Evolutionary conservation across 2,329 filamentous ascomycete genomes (phyloP).

Genomic region (Fusarium sp.): DNA sequence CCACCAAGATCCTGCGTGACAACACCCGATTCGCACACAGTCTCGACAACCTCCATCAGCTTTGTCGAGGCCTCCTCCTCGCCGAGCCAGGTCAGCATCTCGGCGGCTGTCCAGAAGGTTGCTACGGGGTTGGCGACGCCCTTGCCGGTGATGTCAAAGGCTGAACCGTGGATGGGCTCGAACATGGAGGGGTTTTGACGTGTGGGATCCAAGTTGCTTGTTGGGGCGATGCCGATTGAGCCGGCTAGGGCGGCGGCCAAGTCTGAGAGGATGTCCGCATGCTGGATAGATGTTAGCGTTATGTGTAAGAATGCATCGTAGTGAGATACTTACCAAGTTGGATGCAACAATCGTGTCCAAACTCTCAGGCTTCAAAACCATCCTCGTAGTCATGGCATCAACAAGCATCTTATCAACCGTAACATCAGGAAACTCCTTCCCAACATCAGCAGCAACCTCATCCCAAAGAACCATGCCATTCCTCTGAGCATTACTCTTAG

Average conservation of each 20-base stretch:
- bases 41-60: conserved; percentile 65
- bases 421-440: conserved; percentile 70
- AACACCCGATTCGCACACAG: conserved; percentile 64
- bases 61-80: conserved; percentile 62
- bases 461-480: conserved; percentile 79
- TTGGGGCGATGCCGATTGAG: conserved; percentile 79
- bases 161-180: conserved; percentile 71
- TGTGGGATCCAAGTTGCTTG: conserved; percentile 74
- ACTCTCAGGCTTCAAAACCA: conserved; percentile 70
- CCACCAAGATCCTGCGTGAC: conserved; percentile 67
- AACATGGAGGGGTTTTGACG: conserved; percentile 69
- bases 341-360: conserved; percentile 74
- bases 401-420: conserved; percentile 74
- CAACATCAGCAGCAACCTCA: conserved; percentile 67
- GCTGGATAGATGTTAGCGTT: conserved; percentile 33
- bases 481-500: conserved; percentile 74
- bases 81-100: conserved; percentile 70
- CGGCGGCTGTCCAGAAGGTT: conserved; percentile 69
- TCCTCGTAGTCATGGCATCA: conserved; percentile 74
- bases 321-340: conserved; percentile 57
- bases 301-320: rapidly evolving
- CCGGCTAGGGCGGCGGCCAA: conserved; percentile 77
- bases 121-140: conserved; percentile 69
- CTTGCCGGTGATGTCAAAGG: conserved; percentile 69
- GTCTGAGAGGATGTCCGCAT: conserved; percentile 77